These are phyloP conservation scores for Pseudocercospora fuligena DNA, from an alignment of 2,329 filamentous ascomycete genomes.

Conservation along the genomic window DNA sequence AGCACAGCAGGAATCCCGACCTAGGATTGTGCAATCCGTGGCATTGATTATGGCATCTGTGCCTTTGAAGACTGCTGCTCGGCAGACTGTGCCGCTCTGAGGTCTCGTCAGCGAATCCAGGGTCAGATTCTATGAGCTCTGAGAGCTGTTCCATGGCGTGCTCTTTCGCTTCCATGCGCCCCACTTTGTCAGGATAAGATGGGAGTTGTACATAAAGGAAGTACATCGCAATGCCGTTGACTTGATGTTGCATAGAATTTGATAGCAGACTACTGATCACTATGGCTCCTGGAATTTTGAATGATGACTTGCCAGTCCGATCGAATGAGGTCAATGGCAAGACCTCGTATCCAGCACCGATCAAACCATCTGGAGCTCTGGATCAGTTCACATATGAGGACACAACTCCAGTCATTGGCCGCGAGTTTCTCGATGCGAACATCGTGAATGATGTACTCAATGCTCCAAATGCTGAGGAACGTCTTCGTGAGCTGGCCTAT, in stretches of 20 bases:
- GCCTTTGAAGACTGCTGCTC: neutral
- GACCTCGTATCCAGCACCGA: conserved; percentile 40
- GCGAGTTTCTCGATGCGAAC: conserved; percentile 63
- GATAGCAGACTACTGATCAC: neutral
- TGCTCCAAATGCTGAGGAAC: conserved; percentile 33
- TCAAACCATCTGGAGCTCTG: conserved; percentile 49
- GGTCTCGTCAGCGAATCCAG: neutral
- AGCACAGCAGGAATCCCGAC: neutral
- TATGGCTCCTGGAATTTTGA: conserved; percentile 28
- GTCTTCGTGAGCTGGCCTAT: conserved; percentile 28
- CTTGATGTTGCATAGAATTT: neutral
- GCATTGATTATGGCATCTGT: neutral
- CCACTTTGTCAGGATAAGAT: neutral
- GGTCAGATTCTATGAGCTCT: neutral
- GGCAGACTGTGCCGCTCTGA: neutral
- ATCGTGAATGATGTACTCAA: conserved; percentile 67
- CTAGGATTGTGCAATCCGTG: neutral
- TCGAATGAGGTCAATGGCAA: conserved; percentile 9
- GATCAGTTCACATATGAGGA: conserved; percentile 62
- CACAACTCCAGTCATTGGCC: conserved; percentile 65
- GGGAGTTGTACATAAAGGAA: neutral
- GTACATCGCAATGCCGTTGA: neutral
- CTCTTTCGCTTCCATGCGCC: neutral
- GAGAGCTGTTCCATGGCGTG: conserved; percentile 4
- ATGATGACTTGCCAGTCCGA: conserved; percentile 18